These are phyloP conservation scores for Starmerella potacharoeniae DNA, from an alignment of 805 yeast genomes.

Conservation along the genomic window DNA sequence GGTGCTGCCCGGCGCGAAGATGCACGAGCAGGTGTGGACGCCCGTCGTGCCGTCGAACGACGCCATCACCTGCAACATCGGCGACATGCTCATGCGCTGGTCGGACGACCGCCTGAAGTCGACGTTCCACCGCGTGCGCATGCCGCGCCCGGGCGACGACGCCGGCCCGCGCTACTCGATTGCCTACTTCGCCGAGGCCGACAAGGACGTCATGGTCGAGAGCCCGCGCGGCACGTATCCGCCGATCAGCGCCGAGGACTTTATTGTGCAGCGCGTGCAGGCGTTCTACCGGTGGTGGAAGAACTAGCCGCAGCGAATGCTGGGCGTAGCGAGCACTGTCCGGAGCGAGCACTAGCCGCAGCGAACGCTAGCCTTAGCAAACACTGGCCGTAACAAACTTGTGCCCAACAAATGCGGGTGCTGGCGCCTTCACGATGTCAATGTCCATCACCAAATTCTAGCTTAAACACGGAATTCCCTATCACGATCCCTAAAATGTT, in stretches of 20 bases:
- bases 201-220: conserved; percentile 10
- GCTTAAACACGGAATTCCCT: too few relatives aligned
- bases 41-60: conserved; percentile 11
- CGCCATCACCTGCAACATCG: conserved; percentile 18
- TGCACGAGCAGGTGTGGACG: conserved; percentile 11
- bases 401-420: too few relatives aligned
- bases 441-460: too few relatives aligned
- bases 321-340: too few relatives aligned
- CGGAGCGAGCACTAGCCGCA: too few relatives aligned
- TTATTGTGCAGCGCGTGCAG: conserved; percentile 7
- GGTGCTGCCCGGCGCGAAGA: conserved; percentile 16
- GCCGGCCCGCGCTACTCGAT: conserved; percentile 12
- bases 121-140: conserved; percentile 16
- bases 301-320: too few relatives aligned
- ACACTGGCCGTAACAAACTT: too few relatives aligned
- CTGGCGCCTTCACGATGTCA: too few relatives aligned
- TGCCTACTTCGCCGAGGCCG: conserved; percentile 16
- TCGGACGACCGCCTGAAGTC: conserved; percentile 14
- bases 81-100: conserved; percentile 21
- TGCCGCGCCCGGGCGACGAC: conserved; percentile 11
- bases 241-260: conserved; percentile 10
- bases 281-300: too few relatives aligned
- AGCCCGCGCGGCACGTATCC: conserved; percentile 12
- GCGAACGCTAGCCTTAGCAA: too few relatives aligned
- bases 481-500: too few relatives aligned